Conservation (phyloP, 257 asterid species). For the Solanum chiquidenum region DNA sequence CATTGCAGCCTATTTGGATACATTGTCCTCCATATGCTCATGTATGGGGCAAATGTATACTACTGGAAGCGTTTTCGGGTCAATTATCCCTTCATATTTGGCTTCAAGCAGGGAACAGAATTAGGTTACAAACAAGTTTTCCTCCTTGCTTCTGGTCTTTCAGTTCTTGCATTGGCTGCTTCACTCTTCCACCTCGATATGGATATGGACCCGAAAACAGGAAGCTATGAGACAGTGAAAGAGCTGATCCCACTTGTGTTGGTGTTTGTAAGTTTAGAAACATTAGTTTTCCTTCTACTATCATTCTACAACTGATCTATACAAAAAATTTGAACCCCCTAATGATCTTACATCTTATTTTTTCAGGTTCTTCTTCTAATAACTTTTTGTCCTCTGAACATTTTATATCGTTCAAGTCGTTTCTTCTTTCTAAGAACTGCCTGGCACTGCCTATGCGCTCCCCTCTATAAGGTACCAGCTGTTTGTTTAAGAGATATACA, state of each 20-base stretch:
- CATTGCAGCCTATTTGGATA: constrained; percentile 53
- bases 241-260: constrained; percentile 65
- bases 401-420: constrained; percentile 69
- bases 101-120: constrained; percentile 62
- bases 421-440: constrained; percentile 40
- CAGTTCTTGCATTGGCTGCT: constrained; percentile 57
- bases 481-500: not conserved
- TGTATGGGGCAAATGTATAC: constrained; percentile 48
- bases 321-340: not conserved
- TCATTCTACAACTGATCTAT: not conserved
- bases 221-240: constrained; percentile 20
- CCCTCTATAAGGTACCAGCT: constrained; percentile 64
- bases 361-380: constrained; percentile 44
- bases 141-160: constrained; percentile 68
- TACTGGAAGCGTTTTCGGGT: constrained; percentile 65
- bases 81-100: constrained; percentile 74
- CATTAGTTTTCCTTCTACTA: not conserved
- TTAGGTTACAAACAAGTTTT: constrained; percentile 66
- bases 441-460: constrained; percentile 75
- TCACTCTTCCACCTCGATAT: constrained; percentile 59
- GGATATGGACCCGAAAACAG: constrained; percentile 59
- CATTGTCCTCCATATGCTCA: constrained; percentile 67
- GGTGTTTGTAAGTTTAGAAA: constrained; percentile 33
- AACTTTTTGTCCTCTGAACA: constrained; percentile 56
- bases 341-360: not conserved